These are phyloP conservation scores for Solanum ossicruentum DNA, from an alignment of 257 asterid genomes.

Conservation along the genomic window DNA sequence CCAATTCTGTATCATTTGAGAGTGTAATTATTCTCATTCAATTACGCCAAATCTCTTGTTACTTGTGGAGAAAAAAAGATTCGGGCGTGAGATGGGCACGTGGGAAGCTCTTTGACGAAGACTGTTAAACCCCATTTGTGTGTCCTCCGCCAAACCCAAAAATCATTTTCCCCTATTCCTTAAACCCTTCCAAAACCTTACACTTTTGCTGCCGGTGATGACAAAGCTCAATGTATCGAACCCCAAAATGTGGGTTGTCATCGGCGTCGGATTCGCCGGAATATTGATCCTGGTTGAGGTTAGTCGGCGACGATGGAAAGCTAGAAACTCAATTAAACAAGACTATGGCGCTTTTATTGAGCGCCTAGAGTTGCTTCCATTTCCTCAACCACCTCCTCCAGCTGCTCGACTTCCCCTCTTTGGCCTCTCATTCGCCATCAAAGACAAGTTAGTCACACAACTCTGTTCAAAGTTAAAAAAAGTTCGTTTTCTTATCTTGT, in stretches of 20 bases:
- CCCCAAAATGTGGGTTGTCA: slow-evolving; percentile 67
- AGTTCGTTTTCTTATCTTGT: neutral
- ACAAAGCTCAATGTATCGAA: slow-evolving; percentile 45
- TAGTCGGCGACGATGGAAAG: slow-evolving; percentile 57
- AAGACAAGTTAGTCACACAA: slow-evolving; percentile 44
- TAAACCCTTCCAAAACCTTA: slow-evolving; percentile 15
- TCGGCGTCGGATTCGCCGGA: slow-evolving; percentile 86
- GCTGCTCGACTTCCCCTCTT: slow-evolving; percentile 75
- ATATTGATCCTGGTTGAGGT: slow-evolving; percentile 72
- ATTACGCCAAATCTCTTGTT: neutral
- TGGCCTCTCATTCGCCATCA: slow-evolving; percentile 67
- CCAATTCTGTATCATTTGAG: too few species aligned
- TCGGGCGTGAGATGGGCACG: neutral
- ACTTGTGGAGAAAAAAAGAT: neutral
- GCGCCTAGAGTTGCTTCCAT: slow-evolving; percentile 62
- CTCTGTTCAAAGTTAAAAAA: neutral
- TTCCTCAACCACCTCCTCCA: slow-evolving; percentile 92
- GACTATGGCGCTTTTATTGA: slow-evolving; percentile 81
- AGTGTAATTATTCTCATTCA: too few species aligned
- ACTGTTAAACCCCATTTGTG: neutral
- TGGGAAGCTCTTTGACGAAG: neutral
- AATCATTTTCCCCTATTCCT: neutral
- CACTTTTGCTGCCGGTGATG: slow-evolving; percentile 24
- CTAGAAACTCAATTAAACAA: slow-evolving; percentile 28
- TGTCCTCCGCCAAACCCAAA: neutral